A percentile compares a stretch with the other conserved stretches of the same genome.
phyloP scores from a whole-genome alignment of 148 eudicot species.

The Polygonum maritimum region DNA sequence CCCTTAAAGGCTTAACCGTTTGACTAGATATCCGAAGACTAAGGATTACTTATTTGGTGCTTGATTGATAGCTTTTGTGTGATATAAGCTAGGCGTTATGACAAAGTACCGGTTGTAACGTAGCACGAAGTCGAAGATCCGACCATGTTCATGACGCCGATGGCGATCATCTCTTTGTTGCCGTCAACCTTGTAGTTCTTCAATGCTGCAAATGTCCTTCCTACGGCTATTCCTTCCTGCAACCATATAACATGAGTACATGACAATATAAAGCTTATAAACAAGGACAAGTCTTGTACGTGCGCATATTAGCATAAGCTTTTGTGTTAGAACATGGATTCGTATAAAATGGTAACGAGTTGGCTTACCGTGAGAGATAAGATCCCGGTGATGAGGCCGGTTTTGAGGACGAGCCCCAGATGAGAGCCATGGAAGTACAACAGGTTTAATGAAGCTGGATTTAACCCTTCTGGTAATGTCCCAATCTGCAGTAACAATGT shows the following conservation, averaged over 20 bases:
- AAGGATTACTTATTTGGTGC: too few species aligned
- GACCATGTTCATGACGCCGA: constrained; percentile 92
- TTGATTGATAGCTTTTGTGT: too few species aligned
- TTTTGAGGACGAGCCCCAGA: constrained; percentile 61
- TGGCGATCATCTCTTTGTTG: constrained; percentile 98
- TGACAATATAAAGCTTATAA: background rate
- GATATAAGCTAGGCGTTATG: background rate
- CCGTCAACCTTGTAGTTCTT: constrained; percentile 95
- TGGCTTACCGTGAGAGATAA: constrained; percentile 81
- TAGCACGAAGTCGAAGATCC: constrained; percentile 95
- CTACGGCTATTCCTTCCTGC: constrained; percentile 98
- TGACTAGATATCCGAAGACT: too few species aligned
- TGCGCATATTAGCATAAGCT: too few species aligned
- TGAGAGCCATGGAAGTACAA: constrained; percentile 46
- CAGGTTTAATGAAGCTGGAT: constrained; percentile 83
- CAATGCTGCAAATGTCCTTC: constrained; percentile 86
- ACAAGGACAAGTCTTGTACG: too few species aligned
- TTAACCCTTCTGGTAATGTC: constrained; percentile 67
- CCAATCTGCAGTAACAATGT: constrained; percentile 53
- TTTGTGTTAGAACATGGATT: too few species aligned
- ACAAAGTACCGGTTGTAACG: constrained; percentile 65
- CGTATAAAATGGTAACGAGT: background rate
- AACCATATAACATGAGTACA: background rate
- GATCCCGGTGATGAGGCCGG: constrained; percentile 79
- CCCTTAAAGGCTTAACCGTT: too few species aligned